These are phyloP conservation scores for Chaetomiaceae sp. DNA, from an alignment of 2,329 filamentous ascomycete genomes.

Conservation along the genomic window DNA sequence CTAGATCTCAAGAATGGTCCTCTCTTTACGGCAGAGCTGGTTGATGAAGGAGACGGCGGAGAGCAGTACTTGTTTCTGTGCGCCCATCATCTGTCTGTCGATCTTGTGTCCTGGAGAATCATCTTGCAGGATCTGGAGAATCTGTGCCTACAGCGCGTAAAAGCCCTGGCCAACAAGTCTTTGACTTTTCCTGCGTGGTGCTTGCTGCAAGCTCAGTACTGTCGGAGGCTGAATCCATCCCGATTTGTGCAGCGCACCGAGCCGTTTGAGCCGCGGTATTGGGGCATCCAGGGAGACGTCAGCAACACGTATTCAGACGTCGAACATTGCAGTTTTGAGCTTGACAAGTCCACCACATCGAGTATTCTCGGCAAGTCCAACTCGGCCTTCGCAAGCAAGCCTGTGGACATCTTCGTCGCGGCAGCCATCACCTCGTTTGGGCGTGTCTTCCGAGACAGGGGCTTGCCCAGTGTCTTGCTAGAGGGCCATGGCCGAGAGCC, in stretches of 20 bases:
- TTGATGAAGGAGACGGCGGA: too few species aligned
- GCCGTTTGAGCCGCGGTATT: too few species aligned
- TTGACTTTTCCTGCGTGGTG: not conserved
- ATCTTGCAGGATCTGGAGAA: not conserved
- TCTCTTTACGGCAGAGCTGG: too few species aligned
- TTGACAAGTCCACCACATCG: not conserved
- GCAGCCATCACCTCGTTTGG: not conserved
- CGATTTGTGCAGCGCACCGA: too few species aligned
- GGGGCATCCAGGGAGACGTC: conserved; percentile 23
- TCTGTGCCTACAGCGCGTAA: not conserved
- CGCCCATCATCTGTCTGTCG: not conserved
- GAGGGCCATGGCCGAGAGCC: not conserved
- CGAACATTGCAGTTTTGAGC: not conserved
- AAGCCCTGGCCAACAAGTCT: too few species aligned
- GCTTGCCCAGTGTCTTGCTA: not conserved
- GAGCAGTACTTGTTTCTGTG: not conserved
- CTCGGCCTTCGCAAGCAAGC: not conserved
- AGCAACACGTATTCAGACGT: not conserved
- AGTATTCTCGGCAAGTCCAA: not conserved
- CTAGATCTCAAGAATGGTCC: too few species aligned
- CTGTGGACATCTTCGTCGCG: not conserved
- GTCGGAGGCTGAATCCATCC: too few species aligned
- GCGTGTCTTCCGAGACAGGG: not conserved
- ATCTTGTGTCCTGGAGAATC: not conserved
- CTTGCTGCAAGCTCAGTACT: not conserved